These are phyloP conservation scores for Picocystis salinarum DNA, from an alignment of 139 green algal genomes.

Conservation along the genomic window DNA sequence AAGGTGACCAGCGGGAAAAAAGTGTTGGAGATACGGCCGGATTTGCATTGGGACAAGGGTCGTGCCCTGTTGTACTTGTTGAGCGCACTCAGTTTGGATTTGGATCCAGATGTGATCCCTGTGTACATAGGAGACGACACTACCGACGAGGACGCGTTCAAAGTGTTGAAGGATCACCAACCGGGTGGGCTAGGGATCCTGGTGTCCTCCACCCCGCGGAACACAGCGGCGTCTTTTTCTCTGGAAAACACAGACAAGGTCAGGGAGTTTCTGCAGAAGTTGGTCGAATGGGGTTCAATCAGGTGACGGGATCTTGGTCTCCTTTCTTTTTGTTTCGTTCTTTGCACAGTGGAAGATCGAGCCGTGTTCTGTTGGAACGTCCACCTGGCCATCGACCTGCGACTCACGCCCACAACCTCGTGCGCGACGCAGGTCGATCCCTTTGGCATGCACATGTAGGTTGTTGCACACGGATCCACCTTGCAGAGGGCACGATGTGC, in stretches of 20 bases:
- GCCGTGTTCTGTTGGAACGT: too few relatives aligned
- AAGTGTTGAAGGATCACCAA: constrained; percentile 13
- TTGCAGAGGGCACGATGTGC: too few relatives aligned
- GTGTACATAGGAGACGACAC: constrained; percentile 94
- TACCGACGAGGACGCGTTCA: constrained; percentile 95
- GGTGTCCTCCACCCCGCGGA: constrained; percentile 55
- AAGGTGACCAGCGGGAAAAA: constrained; percentile 62
- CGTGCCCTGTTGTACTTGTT: constrained; percentile 76
- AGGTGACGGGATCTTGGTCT: too few relatives aligned
- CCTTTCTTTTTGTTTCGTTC: too few relatives aligned
- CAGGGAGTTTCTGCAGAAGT: constrained; percentile 28
- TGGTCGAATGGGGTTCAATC: constrained; percentile 41
- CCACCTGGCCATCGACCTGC: too few relatives aligned
- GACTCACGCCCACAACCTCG: too few relatives aligned
- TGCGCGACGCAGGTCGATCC: too few relatives aligned
- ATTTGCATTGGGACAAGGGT: constrained; percentile 94
- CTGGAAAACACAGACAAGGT: constrained; percentile 53
- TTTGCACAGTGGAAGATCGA: too few relatives aligned
- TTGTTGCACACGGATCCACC: too few relatives aligned
- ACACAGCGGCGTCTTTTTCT: constrained; percentile 46
- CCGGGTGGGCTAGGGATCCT: constrained; percentile 48
- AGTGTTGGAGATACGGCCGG: constrained; percentile 78
- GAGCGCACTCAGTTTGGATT: constrained; percentile 41
- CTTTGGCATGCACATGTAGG: too few relatives aligned
- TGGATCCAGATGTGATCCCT: constrained; percentile 33